Evolutionary conservation across 2,329 filamentous ascomycete species (phyloP).

Genomic region (Penicillium carneum): DNA sequence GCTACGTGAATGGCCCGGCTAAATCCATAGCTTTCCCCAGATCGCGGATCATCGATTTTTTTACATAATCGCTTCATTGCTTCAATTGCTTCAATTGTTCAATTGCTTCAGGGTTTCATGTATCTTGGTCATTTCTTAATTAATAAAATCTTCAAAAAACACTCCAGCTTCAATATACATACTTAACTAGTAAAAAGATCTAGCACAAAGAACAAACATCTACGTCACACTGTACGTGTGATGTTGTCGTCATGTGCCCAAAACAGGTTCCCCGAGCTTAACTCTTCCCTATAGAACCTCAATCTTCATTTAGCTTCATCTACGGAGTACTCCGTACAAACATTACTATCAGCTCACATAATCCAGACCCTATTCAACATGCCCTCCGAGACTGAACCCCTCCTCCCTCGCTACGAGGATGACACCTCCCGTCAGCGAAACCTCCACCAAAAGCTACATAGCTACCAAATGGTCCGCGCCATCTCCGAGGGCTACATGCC

Average conservation of each 20-base stretch:
- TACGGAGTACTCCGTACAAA: too few relatives aligned
- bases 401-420: conserved; percentile 77
- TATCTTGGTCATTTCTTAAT: background rate
- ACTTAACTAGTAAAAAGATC: background rate
- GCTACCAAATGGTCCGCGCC: conserved; percentile 88
- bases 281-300: conserved; percentile 2
- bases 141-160: background rate
- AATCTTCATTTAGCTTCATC: background rate
- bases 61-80: background rate
- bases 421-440: conserved; percentile 78
- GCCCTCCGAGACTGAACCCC: conserved; percentile 72
- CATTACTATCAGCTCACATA: background rate
- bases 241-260: conserved; percentile 24
- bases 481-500: conserved; percentile 87
- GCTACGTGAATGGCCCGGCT: conserved; percentile 3
- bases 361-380: conserved; percentile 29
- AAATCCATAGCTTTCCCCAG: conserved; percentile 20
- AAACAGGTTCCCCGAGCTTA: conserved; percentile 17
- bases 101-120: background rate
- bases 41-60: conserved; percentile 8
- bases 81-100: background rate
- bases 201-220: background rate
- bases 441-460: conserved; percentile 87
- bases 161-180: background rate
- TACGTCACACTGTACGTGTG: background rate